A percentile compares a stretch with the other conserved stretches of the same genome.
Evolutionary conservation across 768 basidiomycete genomes (phyloP).

Genomic region (Boletus pseudo-olivaceus): DNA sequence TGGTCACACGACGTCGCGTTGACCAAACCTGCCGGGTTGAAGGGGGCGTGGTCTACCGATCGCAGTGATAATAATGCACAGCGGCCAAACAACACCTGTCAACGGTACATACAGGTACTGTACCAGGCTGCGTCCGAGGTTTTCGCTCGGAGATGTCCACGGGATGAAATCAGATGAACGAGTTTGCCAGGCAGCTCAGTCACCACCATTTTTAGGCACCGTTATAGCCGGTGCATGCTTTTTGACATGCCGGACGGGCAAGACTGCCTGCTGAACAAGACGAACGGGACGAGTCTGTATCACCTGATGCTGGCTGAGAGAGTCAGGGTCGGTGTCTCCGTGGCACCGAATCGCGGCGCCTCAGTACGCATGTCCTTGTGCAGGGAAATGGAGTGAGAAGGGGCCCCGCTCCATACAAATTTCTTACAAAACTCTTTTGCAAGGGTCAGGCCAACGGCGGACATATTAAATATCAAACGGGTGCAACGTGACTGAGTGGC

Average conservation of each 20-base stretch:
- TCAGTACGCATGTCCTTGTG: not conserved
- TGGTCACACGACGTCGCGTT: not conserved
- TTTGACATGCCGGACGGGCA: not conserved
- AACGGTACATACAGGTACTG: not conserved
- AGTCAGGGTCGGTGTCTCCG: not conserved
- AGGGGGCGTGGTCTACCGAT: not conserved
- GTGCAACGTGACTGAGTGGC: conserved; percentile 2
- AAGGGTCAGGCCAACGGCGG: conserved; percentile 2
- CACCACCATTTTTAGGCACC: not conserved
- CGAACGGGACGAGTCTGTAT: too few species aligned
- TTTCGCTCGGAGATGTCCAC: conserved; percentile 9
- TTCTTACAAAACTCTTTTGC: not conserved
- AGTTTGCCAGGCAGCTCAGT: not conserved
- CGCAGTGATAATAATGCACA: not conserved
- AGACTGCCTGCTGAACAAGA: not conserved
- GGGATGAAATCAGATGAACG: not conserved
- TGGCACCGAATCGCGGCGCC: not conserved
- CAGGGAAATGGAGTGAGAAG: not conserved
- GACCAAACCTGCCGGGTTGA: not conserved
- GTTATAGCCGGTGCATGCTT: not conserved
- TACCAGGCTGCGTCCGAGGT: conserved; percentile 1
- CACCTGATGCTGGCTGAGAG: not conserved
- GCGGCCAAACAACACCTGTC: not conserved
- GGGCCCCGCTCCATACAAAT: not conserved
- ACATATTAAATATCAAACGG: not conserved